A percentile compares a stretch with the other conserved stretches of the same genome.
Evolutionary conservation across 495 filamentous ascomycete genomes (phyloP).

Genomic region (Aspergillus hancockii): DNA sequence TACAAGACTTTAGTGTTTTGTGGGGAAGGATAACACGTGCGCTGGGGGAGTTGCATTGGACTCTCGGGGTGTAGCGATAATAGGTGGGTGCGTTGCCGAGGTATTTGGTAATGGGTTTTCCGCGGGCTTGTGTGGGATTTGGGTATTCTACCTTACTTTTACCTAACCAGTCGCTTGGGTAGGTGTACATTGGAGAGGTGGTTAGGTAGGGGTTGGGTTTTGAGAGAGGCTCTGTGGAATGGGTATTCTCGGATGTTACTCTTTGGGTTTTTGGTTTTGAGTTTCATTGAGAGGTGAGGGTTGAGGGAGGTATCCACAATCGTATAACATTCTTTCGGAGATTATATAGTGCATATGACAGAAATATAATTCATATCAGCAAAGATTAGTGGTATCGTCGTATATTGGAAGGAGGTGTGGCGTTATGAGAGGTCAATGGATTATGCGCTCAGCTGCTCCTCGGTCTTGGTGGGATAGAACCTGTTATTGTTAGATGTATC

Average conservation of each 20-base stretch:
- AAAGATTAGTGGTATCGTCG: background rate
- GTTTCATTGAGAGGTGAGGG: background rate
- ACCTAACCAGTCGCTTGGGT: background rate
- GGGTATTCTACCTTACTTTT: too few species aligned
- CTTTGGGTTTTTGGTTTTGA: background rate
- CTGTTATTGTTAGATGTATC: slow-evolving; percentile 33
- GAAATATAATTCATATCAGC: background rate
- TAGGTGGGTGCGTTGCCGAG: background rate
- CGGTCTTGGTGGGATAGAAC: slow-evolving; percentile 32
- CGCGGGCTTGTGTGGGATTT: background rate
- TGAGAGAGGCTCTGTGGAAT: background rate
- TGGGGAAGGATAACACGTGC: background rate
- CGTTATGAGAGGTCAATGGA: background rate
- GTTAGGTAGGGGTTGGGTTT: background rate
- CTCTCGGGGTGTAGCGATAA: background rate
- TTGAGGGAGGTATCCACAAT: background rate
- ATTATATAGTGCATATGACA: background rate
- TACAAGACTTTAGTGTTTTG: background rate
- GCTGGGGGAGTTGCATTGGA: background rate
- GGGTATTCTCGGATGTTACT: background rate
- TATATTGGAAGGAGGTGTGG: background rate
- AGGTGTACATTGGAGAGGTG: background rate
- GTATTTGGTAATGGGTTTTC: background rate
- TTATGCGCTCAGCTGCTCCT: slow-evolving; percentile 2
- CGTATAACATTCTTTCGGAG: background rate